Conservation (phyloP, 192 early-diverging fungal genomes). For the Kickxella alabastrina region DNA sequence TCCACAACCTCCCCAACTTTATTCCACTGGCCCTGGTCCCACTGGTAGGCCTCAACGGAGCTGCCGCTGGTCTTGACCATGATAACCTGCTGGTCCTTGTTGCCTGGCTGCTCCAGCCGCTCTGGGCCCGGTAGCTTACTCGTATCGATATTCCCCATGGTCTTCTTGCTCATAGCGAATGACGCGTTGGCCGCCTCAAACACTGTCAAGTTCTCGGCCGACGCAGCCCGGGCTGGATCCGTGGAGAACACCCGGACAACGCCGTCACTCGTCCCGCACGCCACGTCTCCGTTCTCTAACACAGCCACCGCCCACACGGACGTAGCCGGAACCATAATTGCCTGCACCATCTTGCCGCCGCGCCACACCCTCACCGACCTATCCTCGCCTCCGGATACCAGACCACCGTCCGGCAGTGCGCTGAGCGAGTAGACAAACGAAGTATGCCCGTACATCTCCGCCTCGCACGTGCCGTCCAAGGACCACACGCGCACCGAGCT, state of each 20-base stretch:
- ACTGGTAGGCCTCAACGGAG: constrained; percentile 85
- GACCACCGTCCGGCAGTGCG: constrained; percentile 67
- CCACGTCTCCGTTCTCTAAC: constrained; percentile 78
- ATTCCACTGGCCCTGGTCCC: constrained; percentile 69
- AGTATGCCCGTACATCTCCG: constrained; percentile 80
- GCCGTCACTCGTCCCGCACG: constrained; percentile 80
- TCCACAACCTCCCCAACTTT: constrained; percentile 95
- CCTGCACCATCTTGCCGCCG: constrained; percentile 66
- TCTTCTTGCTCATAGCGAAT: constrained; percentile 46
- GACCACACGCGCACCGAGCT: constrained; percentile 84
- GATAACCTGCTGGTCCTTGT: constrained; percentile 79
- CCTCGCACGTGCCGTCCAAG: constrained; percentile 62
- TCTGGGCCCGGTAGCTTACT: constrained; percentile 76
- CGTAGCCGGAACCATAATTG: constrained; percentile 78
- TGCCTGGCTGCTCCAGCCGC: constrained; percentile 60
- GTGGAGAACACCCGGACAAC: constrained; percentile 78
- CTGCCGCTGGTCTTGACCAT: constrained; percentile 79
- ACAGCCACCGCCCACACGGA: constrained; percentile 88
- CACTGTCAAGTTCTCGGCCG: constrained; percentile 29
- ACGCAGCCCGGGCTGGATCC: constrained; percentile 58
- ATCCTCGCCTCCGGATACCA: constrained; percentile 94
- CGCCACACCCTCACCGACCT: constrained; percentile 83
- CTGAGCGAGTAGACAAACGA: constrained; percentile 87
- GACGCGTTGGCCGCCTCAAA: constrained; percentile 46
- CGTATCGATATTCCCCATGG: constrained; percentile 76